Conservation (phyloP, 257 asterid genomes). For the Striga asiatica region DNA sequence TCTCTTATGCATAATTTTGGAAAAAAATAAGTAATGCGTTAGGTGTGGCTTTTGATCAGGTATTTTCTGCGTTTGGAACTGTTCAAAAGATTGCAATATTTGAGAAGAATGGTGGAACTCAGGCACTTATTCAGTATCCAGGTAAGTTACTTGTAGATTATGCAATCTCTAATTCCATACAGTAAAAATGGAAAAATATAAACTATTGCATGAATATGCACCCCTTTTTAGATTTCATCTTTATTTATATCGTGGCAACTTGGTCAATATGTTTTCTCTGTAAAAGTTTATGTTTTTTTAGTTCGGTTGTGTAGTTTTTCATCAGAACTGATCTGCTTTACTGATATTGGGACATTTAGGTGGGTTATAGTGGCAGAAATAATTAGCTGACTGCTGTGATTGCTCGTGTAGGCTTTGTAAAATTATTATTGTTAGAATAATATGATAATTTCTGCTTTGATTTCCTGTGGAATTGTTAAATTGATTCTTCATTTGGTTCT, state of each 20-base stretch:
- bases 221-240: too few relatives aligned
- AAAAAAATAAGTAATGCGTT: background rate
- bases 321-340: background rate
- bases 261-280: background rate
- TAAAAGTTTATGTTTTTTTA: background rate
- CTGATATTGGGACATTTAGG: background rate
- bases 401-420: too few relatives aligned
- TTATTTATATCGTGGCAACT: background rate
- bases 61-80: constrained; percentile 64
- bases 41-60: constrained; percentile 29
- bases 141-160: constrained; percentile 35
- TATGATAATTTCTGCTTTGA: too few relatives aligned
- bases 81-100: constrained; percentile 84
- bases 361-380: background rate
- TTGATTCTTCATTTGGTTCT: too few relatives aligned
- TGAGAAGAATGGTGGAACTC: constrained; percentile 87
- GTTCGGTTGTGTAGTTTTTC: background rate
- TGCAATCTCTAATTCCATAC: constrained; percentile 3
- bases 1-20: background rate
- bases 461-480: too few relatives aligned
- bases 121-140: constrained; percentile 69
- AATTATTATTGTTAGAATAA: too few relatives aligned
- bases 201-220: background rate
- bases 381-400: too few relatives aligned
- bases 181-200: background rate